phyloP scores from a whole-genome alignment of 768 basidiomycete genomes.

The Psilocybe cubensis region DNA sequence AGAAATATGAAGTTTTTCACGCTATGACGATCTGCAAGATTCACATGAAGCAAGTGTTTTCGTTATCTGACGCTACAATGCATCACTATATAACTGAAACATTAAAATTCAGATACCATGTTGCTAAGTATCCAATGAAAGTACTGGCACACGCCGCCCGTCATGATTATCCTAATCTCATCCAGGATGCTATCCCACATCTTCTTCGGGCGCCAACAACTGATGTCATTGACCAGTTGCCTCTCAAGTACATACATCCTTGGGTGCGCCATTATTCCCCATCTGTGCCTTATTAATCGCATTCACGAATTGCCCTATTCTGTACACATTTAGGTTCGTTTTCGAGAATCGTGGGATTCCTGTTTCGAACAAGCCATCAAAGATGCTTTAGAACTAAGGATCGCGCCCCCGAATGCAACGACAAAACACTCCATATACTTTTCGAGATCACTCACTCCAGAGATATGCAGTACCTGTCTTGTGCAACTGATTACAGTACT shows the following conservation, averaged over 20 bases:
- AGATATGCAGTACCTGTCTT: conserved; percentile 16
- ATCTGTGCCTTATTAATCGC: neutral
- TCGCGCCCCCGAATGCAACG: neutral
- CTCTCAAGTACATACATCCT: conserved; percentile 15
- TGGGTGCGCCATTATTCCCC: conserved; percentile 12
- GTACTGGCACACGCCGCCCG: conserved; percentile 24
- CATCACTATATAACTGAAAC: too few relatives aligned
- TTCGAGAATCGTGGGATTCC: conserved; percentile 9
- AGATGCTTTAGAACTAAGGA: neutral
- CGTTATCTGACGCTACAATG: neutral
- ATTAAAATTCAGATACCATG: conserved; percentile 12
- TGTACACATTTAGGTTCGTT: conserved; percentile 15
- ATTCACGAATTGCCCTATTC: neutral
- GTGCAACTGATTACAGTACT: conserved; percentile 7
- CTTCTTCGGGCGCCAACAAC: conserved; percentile 14
- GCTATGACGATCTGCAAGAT: conserved; percentile 27
- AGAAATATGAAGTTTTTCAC: conserved; percentile 30
- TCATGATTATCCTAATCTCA: conserved; percentile 22
- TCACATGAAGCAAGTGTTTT: conserved; percentile 24
- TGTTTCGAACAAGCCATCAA: conserved; percentile 14
- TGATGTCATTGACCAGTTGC: conserved; percentile 14
- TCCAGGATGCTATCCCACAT: conserved; percentile 22
- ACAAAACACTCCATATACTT: conserved; percentile 9
- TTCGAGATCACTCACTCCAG: conserved; percentile 2
- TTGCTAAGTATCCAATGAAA: conserved; percentile 19